A percentile compares a stretch with the other conserved stretches of the same genome.
Conservation (phyloP, 768 basidiomycete species). For the Lentinula raphanica region DNA sequence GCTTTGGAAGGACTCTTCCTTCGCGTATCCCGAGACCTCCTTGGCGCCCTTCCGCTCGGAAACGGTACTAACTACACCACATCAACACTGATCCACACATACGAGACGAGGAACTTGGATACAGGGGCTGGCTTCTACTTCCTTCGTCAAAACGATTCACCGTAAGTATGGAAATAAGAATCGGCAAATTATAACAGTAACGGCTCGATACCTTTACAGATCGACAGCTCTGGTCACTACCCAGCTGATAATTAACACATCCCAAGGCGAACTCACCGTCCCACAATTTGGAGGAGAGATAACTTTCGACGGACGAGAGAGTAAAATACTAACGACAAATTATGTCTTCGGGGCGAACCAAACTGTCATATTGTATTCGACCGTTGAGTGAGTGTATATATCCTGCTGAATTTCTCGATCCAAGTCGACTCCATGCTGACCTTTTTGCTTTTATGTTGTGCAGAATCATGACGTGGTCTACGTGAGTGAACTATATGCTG, state of each 20-base stretch:
- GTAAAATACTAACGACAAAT: conserved; percentile 45
- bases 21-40: conserved; percentile 44
- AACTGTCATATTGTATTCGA: conserved; percentile 38
- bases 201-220: conserved; percentile 17
- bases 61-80: conserved; percentile 49
- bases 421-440: not conserved
- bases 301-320: conserved; percentile 43
- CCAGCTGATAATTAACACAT: conserved; percentile 38
- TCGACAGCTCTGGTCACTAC: conserved; percentile 41
- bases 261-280: conserved; percentile 31
- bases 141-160: conserved; percentile 38
- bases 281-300: conserved; percentile 30
- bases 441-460: not conserved
- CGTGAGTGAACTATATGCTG: conserved; percentile 25
- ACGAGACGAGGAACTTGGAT: conserved; percentile 41
- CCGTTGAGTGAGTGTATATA: conserved; percentile 43
- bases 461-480: conserved; percentile 53
- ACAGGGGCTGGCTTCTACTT: conserved; percentile 46
- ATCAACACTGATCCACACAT: conserved; percentile 36
- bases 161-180: too few relatives aligned
- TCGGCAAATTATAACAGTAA: not conserved
- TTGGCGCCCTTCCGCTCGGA: conserved; percentile 36
- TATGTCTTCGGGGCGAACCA: conserved; percentile 36
- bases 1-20: conserved; percentile 51
- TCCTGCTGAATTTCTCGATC: too few relatives aligned